Percentiles rank a stretch among this genome's conserved stretches.
Conservation (phyloP, 225 moss, liverwort and hornwort genomes). For the Rhytidiadelphus loreus region DNA sequence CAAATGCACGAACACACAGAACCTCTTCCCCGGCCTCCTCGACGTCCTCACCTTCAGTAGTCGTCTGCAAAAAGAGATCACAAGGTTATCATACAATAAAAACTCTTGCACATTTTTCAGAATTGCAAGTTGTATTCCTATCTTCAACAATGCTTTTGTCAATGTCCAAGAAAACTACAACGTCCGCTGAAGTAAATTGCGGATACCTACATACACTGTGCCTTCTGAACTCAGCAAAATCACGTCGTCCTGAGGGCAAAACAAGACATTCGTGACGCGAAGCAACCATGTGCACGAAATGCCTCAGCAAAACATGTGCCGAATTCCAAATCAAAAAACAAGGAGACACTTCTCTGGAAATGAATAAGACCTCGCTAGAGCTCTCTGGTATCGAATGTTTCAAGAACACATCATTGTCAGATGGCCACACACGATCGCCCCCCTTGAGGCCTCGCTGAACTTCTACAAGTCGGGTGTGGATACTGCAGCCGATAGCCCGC, state of each 20-base stretch:
- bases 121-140: background rate
- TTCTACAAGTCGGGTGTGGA: slow-evolving; percentile 90
- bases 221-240: background rate
- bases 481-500: slow-evolving; percentile 86
- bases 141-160: background rate
- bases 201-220: background rate
- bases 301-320: background rate
- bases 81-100: background rate
- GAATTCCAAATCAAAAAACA: background rate
- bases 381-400: slow-evolving; percentile 51
- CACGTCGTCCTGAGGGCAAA: background rate
- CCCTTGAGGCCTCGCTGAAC: slow-evolving; percentile 65
- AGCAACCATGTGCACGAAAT: background rate
- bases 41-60: slow-evolving; percentile 6
- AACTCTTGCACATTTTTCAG: background rate
- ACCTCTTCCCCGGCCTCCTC: slow-evolving; percentile 84
- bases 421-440: slow-evolving; percentile 57
- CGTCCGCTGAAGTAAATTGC: background rate
- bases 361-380: slow-evolving; percentile 46
- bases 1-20: slow-evolving; percentile 91
- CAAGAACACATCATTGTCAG: slow-evolving; percentile 79
- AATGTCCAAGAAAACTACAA: background rate
- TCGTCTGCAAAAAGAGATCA: slow-evolving; percentile 12
- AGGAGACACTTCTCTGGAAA: background rate
- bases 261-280: background rate